Conservation (phyloP, 192 early-diverging fungal genomes). For the Backusella sp. region DNA sequence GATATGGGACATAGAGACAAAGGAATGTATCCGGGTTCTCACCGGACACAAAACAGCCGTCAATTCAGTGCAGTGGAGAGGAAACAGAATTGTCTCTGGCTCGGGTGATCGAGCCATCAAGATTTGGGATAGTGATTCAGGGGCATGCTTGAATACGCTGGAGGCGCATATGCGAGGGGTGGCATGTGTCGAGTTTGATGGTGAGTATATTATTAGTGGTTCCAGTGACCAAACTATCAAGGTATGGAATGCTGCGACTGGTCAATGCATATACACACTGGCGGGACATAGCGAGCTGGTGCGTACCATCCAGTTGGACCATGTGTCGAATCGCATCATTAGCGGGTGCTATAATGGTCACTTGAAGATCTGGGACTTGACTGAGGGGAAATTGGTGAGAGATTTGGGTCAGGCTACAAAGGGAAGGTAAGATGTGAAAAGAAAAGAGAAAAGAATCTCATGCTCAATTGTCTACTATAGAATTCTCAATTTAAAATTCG, state of each 20-base stretch:
- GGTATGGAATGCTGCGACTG: constrained; percentile 53
- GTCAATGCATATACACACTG: constrained; percentile 45
- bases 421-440: constrained; percentile 41
- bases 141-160: constrained; percentile 72
- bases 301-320: constrained; percentile 68
- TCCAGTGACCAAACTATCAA: constrained; percentile 82
- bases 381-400: constrained; percentile 59
- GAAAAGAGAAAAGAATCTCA: not conserved
- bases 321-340: constrained; percentile 56
- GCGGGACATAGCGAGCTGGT: constrained; percentile 67
- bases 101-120: constrained; percentile 84
- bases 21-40: constrained; percentile 54
- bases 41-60: constrained; percentile 74
- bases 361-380: constrained; percentile 84
- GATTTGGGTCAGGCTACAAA: constrained; percentile 57
- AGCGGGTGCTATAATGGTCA: constrained; percentile 89
- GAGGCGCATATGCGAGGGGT: constrained; percentile 77
- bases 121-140: constrained; percentile 71
- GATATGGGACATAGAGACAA: constrained; percentile 76
- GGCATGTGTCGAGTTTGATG: constrained; percentile 85
- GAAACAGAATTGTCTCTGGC: constrained; percentile 60
- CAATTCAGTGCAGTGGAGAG: constrained; percentile 75
- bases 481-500: constrained; percentile 84
- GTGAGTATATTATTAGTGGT: constrained; percentile 72
- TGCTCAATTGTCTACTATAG: constrained; percentile 21